Percentiles rank a stretch among this genome's conserved stretches.
Conservation (phyloP, 192 early-diverging fungal genomes). For the Entomortierella beljakovae region DNA sequence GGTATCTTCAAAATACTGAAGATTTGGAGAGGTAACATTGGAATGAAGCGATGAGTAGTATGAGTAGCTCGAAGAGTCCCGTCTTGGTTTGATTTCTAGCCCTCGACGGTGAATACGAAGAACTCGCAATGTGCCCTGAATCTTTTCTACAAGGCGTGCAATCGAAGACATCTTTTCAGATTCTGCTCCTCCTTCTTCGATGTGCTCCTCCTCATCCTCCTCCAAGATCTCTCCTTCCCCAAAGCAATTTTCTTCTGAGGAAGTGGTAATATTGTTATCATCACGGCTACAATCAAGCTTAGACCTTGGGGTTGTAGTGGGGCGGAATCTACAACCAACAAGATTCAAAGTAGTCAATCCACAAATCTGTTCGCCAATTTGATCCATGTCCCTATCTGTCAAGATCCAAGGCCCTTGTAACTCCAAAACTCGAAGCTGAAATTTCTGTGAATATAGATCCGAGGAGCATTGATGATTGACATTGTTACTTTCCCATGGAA, state of each 20-base stretch:
- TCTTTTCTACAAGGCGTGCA: constrained; percentile 1
- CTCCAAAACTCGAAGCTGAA: constrained; percentile 3
- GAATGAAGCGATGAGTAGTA: background rate
- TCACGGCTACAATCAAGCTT: no score
- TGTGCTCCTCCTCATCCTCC: no score
- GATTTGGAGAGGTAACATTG: constrained; percentile 1
- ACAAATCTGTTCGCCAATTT: constrained; percentile 5
- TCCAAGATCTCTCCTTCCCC: background rate
- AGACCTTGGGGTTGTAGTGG: background rate
- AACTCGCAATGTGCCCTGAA: constrained; percentile 5
- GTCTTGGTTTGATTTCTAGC: background rate
- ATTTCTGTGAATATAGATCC: background rate
- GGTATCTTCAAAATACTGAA: background rate
- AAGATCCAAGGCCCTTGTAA: constrained; percentile 29
- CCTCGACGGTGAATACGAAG: constrained; percentile 23
- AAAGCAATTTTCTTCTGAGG: background rate
- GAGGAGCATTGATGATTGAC: background rate
- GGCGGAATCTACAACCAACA: constrained; percentile 22
- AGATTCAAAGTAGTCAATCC: constrained; percentile 9
- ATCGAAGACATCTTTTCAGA: background rate
- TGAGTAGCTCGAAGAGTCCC: background rate
- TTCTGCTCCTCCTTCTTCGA: background rate
- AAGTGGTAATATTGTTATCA: background rate
- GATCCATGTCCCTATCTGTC: constrained; percentile 7
- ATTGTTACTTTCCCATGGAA: background rate